Evolutionary conservation across 1,284 basidiomycete genomes (phyloP), one percentile per base, ranked within the genome.

Genomic region (Tilletia setariae): DNA sequence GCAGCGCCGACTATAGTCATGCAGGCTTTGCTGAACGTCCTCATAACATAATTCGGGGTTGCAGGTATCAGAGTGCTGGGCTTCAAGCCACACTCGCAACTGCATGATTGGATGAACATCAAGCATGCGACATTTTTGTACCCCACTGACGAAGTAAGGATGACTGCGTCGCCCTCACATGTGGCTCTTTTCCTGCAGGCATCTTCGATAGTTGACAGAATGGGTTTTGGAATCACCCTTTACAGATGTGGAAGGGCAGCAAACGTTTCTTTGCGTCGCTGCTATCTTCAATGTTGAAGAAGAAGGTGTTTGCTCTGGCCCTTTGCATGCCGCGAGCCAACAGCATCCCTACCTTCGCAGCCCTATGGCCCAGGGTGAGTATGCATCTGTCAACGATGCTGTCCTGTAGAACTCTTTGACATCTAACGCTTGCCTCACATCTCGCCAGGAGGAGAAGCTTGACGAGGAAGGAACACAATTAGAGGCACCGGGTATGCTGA

Each of bases 61-160:
- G 25, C 72, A 88, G 89, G 89, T 7, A 88, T 98, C 79, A 92
- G 90, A 82, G 87, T 98, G 2, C 87, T 99, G 25, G 96, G 95
- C 2, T 98, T 98, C 86, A 92, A 94, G 32, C 72, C 78, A 59
- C 63, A 47, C 16, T 74, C 84, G 2, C 87, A 90, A 69, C 86
- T 98, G 0, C 84, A 84, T 0, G 90, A 93, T 74, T 90, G 93
- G 81, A 92, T 96, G 80, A 95, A 95, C 74, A 84, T 96, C 76
- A 95, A 93, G 79, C 93, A 96, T 83, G 89, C 93, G 0, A 85
- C 89, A 65, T 98, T 98, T 79, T 88, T 98, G 70, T 93, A 94
- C 81, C 96, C 95, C 0, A 90, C 95, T 75, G 95, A 98, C 81
- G 85, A 87, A 82, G 92, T 92, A 70, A 68, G 87, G 6, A 40